A percentile compares a stretch with the other conserved stretches of the same genome.
phyloP scores from a whole-genome alignment of 257 asterid genomes.

The Capsicum chinense region DNA sequence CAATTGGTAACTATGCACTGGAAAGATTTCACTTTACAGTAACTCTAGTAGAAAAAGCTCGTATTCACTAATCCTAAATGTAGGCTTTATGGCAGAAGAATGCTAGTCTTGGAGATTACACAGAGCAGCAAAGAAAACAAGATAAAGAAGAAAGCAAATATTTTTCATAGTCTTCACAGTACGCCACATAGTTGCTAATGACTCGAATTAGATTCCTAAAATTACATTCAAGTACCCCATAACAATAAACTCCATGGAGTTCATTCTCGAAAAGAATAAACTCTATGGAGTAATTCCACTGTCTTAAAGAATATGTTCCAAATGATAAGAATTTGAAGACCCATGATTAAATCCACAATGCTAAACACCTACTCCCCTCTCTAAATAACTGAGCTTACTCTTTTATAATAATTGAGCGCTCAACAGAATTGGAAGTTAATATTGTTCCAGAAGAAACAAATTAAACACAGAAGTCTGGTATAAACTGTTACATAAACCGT shows the following conservation, averaged over 20 bases:
- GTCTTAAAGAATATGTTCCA: slow-evolving; percentile 2
- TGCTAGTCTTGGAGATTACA: neutral
- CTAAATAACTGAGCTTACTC: neutral
- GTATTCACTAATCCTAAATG: neutral
- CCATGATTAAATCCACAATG: neutral
- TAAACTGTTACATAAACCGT: neutral
- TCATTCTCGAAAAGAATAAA: neutral
- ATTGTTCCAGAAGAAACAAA: neutral
- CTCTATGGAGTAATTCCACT: neutral
- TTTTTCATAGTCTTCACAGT: neutral
- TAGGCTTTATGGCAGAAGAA: slow-evolving; percentile 8
- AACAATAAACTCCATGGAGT: neutral
- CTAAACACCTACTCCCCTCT: neutral
- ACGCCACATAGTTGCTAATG: neutral
- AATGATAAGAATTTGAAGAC: neutral
- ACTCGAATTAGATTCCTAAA: neutral
- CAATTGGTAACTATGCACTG: neutral
- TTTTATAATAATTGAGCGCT: neutral
- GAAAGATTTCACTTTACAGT: neutral
- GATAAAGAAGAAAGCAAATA: slow-evolving; percentile 19
- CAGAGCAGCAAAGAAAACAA: neutral
- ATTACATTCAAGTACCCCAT: neutral
- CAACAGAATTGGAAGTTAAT: neutral
- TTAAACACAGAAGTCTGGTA: neutral
- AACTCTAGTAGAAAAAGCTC: neutral